A percentile compares a stretch with the other conserved stretches of the same genome.
Evolutionary conservation across 2,329 filamentous ascomycete species (phyloP).

Genomic region (Teratosphaeria nubilosa): DNA sequence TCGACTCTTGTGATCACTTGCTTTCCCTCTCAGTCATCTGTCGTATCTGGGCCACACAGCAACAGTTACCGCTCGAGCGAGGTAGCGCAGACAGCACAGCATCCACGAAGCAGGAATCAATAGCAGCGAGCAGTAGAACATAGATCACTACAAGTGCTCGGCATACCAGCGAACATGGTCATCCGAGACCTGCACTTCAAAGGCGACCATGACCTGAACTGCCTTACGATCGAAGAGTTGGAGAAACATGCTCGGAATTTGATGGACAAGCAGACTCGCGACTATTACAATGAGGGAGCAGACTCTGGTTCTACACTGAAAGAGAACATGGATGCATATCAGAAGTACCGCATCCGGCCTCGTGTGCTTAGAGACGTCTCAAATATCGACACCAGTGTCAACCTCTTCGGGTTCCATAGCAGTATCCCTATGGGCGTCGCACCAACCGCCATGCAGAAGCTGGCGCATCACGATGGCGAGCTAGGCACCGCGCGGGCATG

Average conservation of each 20-base stretch:
- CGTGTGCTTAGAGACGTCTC: slow-evolving; percentile 34
- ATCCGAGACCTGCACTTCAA: neutral
- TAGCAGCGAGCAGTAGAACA: neutral
- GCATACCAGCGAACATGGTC: neutral
- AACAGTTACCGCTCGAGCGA: neutral
- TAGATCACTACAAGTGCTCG: neutral
- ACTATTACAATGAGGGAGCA: slow-evolving; percentile 31
- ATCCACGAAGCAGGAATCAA: neutral
- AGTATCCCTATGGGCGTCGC: slow-evolving; percentile 44
- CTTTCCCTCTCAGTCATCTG: neutral
- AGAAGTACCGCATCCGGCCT: slow-evolving; percentile 33
- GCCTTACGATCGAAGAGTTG: slow-evolving; percentile 34
- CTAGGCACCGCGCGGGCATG: slow-evolving; percentile 41
- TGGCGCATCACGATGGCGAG: slow-evolving; percentile 46
- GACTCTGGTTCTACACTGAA: slow-evolving; percentile 27
- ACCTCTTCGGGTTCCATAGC: slow-evolving; percentile 36
- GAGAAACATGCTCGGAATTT: slow-evolving; percentile 26
- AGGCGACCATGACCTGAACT: slow-evolving; percentile 28
- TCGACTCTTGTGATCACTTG: neutral
- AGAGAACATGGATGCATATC: slow-evolving; percentile 45
- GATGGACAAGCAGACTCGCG: slow-evolving; percentile 31
- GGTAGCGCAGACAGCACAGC: neutral
- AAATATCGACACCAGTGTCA: slow-evolving; percentile 30
- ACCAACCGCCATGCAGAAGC: slow-evolving; percentile 43
- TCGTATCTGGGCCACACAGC: neutral